Conservation (phyloP, 257 asterid species). For the Penstemon davidsonii region DNA sequence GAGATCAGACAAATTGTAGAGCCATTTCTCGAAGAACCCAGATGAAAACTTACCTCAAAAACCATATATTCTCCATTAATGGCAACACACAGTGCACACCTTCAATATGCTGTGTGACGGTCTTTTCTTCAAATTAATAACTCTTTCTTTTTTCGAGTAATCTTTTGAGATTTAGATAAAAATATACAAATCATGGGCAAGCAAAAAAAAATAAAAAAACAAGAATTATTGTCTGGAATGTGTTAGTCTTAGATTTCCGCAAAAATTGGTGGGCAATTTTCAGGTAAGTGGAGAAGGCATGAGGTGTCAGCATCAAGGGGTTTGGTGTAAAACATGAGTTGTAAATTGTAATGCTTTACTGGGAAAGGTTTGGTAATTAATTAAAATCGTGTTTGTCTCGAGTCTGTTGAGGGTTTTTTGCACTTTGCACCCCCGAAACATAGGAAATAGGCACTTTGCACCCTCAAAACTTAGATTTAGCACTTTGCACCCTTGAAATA, state of each 20-base stretch:
- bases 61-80: slow-evolving; percentile 26
- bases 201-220: slow-evolving; percentile 9
- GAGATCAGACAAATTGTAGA: background rate
- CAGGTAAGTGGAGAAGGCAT: background rate
- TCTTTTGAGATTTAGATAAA: background rate
- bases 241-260: slow-evolving; percentile 29
- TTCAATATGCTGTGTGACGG: slow-evolving; percentile 16
- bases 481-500: too few relatives aligned
- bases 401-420: too few relatives aligned
- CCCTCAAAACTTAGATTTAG: too few relatives aligned
- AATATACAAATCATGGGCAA: background rate
- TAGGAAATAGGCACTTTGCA: too few relatives aligned
- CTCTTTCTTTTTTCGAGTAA: slow-evolving; percentile 8
- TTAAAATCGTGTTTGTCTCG: too few relatives aligned
- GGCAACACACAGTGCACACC: slow-evolving; percentile 14
- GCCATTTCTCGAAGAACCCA: slow-evolving; percentile 26
- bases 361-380: background rate
- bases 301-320: slow-evolving; percentile 29
- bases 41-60: slow-evolving; percentile 40
- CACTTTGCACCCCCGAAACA: too few relatives aligned
- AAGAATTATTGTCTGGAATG: slow-evolving; percentile 18
- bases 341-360: slow-evolving; percentile 24
- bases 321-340: slow-evolving; percentile 29
- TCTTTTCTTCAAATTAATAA: slow-evolving; percentile 19
- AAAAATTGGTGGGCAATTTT: background rate